Evolutionary conservation across 495 filamentous ascomycete genomes (phyloP), one percentile per base, ranked within the genome.

Genomic region (Sphaerosporella brunnea): DNA sequence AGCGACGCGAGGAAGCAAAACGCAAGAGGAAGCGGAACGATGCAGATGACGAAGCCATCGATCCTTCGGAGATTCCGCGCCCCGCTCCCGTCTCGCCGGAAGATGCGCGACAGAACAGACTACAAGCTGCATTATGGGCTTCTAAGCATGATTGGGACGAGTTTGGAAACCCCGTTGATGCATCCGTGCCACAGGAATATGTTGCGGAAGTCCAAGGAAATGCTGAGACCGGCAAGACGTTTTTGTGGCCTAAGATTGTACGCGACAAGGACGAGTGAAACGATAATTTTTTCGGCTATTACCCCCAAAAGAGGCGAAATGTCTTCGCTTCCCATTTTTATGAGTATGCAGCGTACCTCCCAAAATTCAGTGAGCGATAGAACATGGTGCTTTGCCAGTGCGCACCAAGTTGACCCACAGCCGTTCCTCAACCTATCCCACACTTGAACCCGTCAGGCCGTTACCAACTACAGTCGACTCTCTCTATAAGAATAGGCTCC

Each of bases 241-340:
- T 61, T 23, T 34, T 60, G 37, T 61, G 58, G 58, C 58, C 57
- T 13, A 53, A 46, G 23, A 61, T 61, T 52, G 47, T n/a, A n/a
- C n/a, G n/a, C n/a, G n/a, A n/a, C n/a, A n/a, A n/a, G n/a, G n/a
- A n/a, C n/a, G n/a, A n/a, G n/a, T n/a, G n/a, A n/a, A n/a, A n/a
- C n/a, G n/a, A n/a, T n/a, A n/a, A n/a, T n/a, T n/a, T n/a, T n/a
- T n/a, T n/a, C n/a, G n/a, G n/a, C n/a, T n/a, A n/a, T n/a, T n/a
- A n/a, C n/a, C n/a, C n/a, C n/a, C n/a, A n/a, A n/a, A n/a, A n/a
- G n/a, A n/a, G n/a, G n/a, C n/a, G n/a, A n/a, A n/a, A n/a, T n/a
- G n/a, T n/a, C n/a, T n/a, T n/a, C n/a, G n/a, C n/a, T n/a, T n/a
- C n/a, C n/a, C n/a, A n/a, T n/a, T n/a, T n/a, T n/a, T n/a, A n/a